phyloP scores from a whole-genome alignment of 371 early-diverging fungal species.

The Lichtheimia corymbifera region DNA sequence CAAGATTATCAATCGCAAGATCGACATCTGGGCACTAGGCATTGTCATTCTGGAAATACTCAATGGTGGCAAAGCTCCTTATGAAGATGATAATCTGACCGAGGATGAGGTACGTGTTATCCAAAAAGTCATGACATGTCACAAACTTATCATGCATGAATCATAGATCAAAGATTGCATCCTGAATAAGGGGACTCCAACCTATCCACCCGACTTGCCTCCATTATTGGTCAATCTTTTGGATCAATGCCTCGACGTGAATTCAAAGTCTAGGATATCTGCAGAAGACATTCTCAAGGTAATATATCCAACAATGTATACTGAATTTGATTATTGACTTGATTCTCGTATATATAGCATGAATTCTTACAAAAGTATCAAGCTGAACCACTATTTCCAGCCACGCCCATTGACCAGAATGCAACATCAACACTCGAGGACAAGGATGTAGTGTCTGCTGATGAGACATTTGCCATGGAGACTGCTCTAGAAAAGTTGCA shows the following conservation, averaged over 20 bases:
- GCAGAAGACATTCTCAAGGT: conserved; percentile 37
- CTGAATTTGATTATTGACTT: neutral
- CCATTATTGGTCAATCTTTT: conserved; percentile 32
- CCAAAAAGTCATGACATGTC: neutral
- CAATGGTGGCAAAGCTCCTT: conserved; percentile 50
- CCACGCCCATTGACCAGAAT: neutral
- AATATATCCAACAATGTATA: neutral
- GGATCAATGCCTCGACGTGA: conserved; percentile 40
- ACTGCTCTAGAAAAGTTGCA: conserved; percentile 22
- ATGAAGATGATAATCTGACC: conserved; percentile 48
- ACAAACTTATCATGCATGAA: conserved; percentile 1
- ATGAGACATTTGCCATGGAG: conserved; percentile 6
- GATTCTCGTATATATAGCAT: conserved; percentile 18
- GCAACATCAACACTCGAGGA: conserved; percentile 5
- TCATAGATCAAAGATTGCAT: conserved; percentile 48
- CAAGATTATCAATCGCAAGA: conserved; percentile 42
- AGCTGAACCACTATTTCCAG: conserved; percentile 36
- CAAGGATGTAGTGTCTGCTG: conserved; percentile 10
- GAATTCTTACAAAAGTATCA: conserved; percentile 36
- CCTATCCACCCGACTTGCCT: conserved; percentile 38
- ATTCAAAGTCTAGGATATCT: conserved; percentile 36
- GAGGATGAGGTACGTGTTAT: conserved; percentile 39
- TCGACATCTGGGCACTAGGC: conserved; percentile 51
- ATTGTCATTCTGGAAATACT: conserved; percentile 48
- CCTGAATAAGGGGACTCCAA: conserved; percentile 31